Conservation (phyloP, 208 protist species). For the Entamoeba histolytica region DNA sequence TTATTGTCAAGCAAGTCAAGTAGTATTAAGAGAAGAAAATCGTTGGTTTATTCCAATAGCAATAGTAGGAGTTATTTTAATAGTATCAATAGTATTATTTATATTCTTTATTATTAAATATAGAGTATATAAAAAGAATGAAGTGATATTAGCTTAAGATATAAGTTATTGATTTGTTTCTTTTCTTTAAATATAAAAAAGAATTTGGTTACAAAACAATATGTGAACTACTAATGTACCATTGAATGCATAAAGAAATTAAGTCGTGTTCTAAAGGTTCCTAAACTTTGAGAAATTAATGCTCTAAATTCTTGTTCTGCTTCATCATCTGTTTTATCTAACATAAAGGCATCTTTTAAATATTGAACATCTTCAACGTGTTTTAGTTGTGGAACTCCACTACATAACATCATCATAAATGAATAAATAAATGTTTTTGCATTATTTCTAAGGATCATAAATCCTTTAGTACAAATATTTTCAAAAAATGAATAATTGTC, state of each 20-base stretch:
- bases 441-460: background rate
- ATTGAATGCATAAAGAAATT: background rate
- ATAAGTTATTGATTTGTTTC: too few relatives aligned
- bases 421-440: background rate
- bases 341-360: background rate
- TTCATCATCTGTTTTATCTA: background rate
- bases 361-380: background rate
- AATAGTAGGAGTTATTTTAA: too few relatives aligned
- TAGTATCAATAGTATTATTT: too few relatives aligned
- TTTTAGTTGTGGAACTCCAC: background rate
- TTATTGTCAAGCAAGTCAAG: too few relatives aligned
- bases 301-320: background rate
- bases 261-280: background rate
- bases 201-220: too few relatives aligned
- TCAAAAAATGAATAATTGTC: background rate
- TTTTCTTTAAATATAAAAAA: too few relatives aligned
- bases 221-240: background rate
- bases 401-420: background rate
- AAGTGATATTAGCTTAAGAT: too few relatives aligned
- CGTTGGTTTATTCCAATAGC: too few relatives aligned
- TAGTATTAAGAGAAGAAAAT: too few relatives aligned
- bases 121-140: too few relatives aligned
- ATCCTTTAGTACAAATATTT: background rate
- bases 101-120: too few relatives aligned
- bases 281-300: background rate